Percentiles rank a stretch among this genome's conserved stretches.
phyloP scores from a whole-genome alignment of 139 green algal genomes.

The Chlamydomonas asymmetrica region DNA sequence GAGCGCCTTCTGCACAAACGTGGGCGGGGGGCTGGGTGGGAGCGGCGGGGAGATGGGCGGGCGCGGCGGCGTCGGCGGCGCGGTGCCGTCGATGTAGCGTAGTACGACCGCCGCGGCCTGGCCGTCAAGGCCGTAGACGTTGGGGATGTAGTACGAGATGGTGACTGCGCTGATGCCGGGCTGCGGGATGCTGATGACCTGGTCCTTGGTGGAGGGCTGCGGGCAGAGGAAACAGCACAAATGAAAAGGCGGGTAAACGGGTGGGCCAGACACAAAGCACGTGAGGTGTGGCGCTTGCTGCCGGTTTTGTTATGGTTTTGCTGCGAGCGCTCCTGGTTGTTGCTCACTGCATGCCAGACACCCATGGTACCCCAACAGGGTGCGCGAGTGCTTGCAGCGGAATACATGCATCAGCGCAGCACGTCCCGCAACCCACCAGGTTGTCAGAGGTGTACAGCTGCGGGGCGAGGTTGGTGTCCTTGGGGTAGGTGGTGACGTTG shows the following conservation, averaged over 20 bases:
- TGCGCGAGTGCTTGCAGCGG: background rate
- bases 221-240: background rate
- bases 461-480: no score
- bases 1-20: no score
- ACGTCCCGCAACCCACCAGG: no score
- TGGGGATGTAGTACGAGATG: conserved; percentile 10
- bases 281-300: background rate
- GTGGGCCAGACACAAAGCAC: background rate
- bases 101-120: conserved; percentile 10
- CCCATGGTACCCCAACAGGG: background rate
- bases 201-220: background rate
- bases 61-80: background rate
- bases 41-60: background rate
- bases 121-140: background rate
- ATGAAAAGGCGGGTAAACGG: background rate
- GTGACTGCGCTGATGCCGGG: conserved; percentile 5
- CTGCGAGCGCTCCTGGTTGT: background rate
- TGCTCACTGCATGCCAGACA: background rate
- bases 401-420: background rate
- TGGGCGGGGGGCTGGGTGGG: conserved; percentile 2
- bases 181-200: background rate
- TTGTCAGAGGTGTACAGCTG: background rate
- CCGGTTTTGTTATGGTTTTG: background rate
- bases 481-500: background rate
- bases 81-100: background rate